Evolutionary conservation across 2,329 filamentous ascomycete species (phyloP).

Genomic region (Incumbomyces delicatus): DNA sequence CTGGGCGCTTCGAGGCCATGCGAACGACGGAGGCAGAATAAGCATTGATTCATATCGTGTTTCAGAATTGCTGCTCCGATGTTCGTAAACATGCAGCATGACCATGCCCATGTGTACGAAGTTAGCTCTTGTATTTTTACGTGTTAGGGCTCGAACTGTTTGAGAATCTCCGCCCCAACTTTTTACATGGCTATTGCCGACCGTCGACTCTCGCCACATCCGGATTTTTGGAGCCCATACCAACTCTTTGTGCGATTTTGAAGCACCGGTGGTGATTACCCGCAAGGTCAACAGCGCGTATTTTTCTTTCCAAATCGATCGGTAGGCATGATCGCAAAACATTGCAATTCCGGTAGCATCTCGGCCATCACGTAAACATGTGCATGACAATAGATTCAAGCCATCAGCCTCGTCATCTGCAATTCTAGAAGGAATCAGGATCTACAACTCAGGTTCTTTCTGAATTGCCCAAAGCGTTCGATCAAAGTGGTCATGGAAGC

Average conservation of each 20-base stretch:
- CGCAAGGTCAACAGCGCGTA: neutral
- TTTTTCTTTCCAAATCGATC: neutral
- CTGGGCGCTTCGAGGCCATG: neutral
- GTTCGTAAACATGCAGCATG: too few species aligned
- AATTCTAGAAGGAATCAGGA: neutral
- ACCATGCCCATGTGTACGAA: too few species aligned
- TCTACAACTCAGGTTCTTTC: neutral
- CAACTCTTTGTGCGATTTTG: neutral
- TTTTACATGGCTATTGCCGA: too few species aligned
- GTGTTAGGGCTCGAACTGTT: neutral
- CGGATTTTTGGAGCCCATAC: neutral
- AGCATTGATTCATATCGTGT: neutral
- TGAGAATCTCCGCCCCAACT: neutral
- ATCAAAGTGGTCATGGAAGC: conserved; percentile 2
- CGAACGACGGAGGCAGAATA: neutral
- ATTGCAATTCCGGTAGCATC: neutral
- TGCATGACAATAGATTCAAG: neutral
- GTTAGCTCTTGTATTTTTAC: too few species aligned
- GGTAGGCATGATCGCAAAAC: neutral
- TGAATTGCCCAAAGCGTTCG: conserved; percentile 5
- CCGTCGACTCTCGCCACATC: too few species aligned
- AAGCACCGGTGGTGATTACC: neutral
- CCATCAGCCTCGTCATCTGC: conserved; percentile 2
- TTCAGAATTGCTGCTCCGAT: neutral
- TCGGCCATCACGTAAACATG: neutral